A percentile compares a stretch with the other conserved stretches of the same genome.
Evolutionary conservation across 1,139 yeast genomes (phyloP).

Genomic region (Debaryomyces sp.): DNA sequence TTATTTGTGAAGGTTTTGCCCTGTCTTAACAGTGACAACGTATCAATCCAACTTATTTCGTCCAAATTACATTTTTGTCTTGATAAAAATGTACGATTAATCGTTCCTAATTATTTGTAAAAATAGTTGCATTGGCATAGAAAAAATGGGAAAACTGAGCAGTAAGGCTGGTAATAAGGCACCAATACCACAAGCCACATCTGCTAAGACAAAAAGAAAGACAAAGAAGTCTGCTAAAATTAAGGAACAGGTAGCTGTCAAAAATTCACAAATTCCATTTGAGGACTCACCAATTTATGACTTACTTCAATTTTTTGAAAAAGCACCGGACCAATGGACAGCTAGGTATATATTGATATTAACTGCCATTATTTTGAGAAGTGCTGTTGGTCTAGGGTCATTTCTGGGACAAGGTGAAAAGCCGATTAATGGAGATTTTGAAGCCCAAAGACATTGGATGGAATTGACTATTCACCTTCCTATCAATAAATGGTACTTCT

Average conservation of each 20-base stretch:
- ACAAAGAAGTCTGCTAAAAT: conserved; percentile 1
- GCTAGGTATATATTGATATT: conserved; percentile 78
- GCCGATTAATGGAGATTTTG: conserved; percentile 94
- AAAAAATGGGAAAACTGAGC: conserved; percentile 3
- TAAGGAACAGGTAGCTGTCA: conserved; percentile 2
- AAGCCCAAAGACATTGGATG: conserved; percentile 98
- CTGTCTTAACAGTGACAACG: background rate
- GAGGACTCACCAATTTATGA: conserved; percentile 41
- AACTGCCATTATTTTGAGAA: conserved; percentile 73
- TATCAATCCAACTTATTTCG: background rate
- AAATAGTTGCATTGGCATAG: background rate
- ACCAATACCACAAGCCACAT: background rate
- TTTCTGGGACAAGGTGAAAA: conserved; percentile 71
- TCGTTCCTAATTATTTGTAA: background rate
- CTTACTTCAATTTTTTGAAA: conserved; percentile 42
- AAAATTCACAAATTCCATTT: conserved; percentile 21
- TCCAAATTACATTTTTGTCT: background rate
- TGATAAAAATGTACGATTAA: background rate
- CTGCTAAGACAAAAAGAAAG: background rate
- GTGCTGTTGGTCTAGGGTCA: conserved; percentile 88
- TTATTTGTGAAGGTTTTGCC: background rate
- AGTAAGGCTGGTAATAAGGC: background rate
- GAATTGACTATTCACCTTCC: conserved; percentile 84
- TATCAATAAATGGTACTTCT: conserved; percentile 79
- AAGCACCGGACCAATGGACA: conserved; percentile 87